A percentile compares a stretch with the other conserved stretches of the same genome.
Evolutionary conservation across 176 grass and related monocot genomes (phyloP).

Genomic region (Ampelocalamus luodianensis): DNA sequence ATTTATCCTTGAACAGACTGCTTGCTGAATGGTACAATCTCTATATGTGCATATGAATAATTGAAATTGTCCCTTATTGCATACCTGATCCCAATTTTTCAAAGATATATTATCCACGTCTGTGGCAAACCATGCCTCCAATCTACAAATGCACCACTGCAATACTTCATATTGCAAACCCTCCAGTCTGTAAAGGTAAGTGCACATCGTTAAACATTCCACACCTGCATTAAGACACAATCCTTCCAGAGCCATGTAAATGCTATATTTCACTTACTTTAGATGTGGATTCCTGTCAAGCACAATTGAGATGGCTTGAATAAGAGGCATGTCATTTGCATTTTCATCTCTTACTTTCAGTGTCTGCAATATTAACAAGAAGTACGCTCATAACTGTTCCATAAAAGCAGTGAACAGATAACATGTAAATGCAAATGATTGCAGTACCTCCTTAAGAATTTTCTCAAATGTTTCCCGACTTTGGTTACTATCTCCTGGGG

Average conservation of each 20-base stretch:
- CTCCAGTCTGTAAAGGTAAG: slow-evolving; percentile 59
- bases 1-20: background rate
- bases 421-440: slow-evolving; percentile 5
- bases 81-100: slow-evolving; percentile 98
- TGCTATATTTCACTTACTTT: slow-evolving; percentile 54
- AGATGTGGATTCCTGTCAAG: slow-evolving; percentile 79
- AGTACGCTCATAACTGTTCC: background rate
- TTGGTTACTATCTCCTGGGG: slow-evolving; percentile 74
- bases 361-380: slow-evolving; percentile 65
- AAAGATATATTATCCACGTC: slow-evolving; percentile 90
- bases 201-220: slow-evolving; percentile 26
- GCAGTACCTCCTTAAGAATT: slow-evolving; percentile 89
- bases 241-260: background rate
- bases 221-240: background rate
- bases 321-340: slow-evolving; percentile 82
- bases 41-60: background rate
- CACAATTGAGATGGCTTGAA: slow-evolving; percentile 89
- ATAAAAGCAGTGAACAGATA: slow-evolving; percentile 29
- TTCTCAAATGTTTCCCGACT: slow-evolving; percentile 93
- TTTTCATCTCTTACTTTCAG: slow-evolving; percentile 84
- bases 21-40: background rate
- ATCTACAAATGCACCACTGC: slow-evolving; percentile 96
- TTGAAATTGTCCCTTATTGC: background rate
- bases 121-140: slow-evolving; percentile 98
- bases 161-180: slow-evolving; percentile 88